Conservation (phyloP, 129 eudicot species). For the Pittosporum tobira region DNA sequence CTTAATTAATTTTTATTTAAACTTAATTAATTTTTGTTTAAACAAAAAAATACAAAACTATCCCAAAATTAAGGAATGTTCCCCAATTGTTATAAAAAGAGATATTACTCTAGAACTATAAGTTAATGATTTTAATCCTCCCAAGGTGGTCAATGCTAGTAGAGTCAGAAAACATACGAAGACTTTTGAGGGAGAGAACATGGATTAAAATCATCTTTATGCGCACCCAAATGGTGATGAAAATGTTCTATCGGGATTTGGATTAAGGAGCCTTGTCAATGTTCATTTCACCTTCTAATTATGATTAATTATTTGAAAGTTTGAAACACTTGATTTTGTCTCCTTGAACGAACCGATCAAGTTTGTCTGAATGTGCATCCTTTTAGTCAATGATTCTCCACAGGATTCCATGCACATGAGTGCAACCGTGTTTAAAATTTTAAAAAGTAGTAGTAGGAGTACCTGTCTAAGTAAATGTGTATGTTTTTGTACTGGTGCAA, state of each 20-base stretch:
- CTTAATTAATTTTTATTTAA: no score
- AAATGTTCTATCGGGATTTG: conserved; percentile 6
- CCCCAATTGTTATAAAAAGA: background rate
- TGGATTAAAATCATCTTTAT: conserved; percentile 4
- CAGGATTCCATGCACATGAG: conserved; percentile 6
- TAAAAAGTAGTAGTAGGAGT: no score
- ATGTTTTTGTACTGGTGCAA: no score
- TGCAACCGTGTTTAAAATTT: conserved; percentile 1
- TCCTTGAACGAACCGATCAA: background rate
- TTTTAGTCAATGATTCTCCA: conserved; percentile 9
- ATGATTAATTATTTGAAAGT: background rate
- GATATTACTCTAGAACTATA: background rate
- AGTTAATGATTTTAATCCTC: conserved; percentile 1
- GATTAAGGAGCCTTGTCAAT: background rate
- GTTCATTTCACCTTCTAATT: background rate
- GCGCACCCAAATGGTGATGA: conserved; percentile 7
- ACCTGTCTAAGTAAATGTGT: no score
- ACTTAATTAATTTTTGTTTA: no score
- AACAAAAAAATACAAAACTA: background rate
- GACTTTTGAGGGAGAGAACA: background rate
- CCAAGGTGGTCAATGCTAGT: conserved; percentile 1
- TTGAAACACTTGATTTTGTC: conserved; percentile 2
- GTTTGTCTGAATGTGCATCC: background rate
- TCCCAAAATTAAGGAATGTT: conserved; percentile 15
- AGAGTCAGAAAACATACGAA: conserved; percentile 11